Percentiles rank a stretch among this genome's conserved stretches.
phyloP scores from a whole-genome alignment of 208 protist genomes.

The Wallacemonas sp. region DNA sequence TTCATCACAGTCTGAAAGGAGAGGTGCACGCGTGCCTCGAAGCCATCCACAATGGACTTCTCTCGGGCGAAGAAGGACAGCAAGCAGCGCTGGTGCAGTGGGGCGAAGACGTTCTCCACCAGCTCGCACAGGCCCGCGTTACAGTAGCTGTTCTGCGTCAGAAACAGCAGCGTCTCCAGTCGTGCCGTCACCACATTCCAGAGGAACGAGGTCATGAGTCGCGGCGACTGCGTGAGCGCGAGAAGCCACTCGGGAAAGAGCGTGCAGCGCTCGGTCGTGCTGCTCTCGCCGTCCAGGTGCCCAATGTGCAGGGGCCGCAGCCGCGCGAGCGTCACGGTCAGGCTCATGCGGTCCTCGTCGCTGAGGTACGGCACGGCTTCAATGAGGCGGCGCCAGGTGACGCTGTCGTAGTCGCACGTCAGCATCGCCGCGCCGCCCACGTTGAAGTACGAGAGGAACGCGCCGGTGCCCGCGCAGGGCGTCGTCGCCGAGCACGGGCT shows the following conservation, averaged over 20 bases:
- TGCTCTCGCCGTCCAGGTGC: conserved; percentile 33
- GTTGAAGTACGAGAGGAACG: conserved; percentile 56
- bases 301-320: conserved; percentile 54
- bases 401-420: conserved; percentile 69
- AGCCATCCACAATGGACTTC: conserved; percentile 36
- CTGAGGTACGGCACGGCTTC: conserved; percentile 41
- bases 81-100: conserved; percentile 39
- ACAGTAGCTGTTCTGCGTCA: conserved; percentile 56
- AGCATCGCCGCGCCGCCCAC: conserved; percentile 43
- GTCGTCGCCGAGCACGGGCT: conserved; percentile 8
- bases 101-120: conserved; percentile 42
- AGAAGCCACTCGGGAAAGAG: conserved; percentile 69
- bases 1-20: conserved; percentile 40
- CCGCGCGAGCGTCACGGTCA: conserved; percentile 57
- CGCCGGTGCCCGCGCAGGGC: not conserved
- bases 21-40: conserved; percentile 50
- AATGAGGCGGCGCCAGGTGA: conserved; percentile 64
- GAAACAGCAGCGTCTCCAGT: conserved; percentile 44
- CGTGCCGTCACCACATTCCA: conserved; percentile 56
- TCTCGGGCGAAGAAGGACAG: conserved; percentile 61
- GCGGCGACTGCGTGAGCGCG: conserved; percentile 33
- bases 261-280: conserved; percentile 51
- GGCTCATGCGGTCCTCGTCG: conserved; percentile 59
- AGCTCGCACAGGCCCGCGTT: conserved; percentile 46
- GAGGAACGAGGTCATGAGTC: conserved; percentile 51